Conservation (phyloP, 768 basidiomycete genomes). For the Podaxis mareebaensis region DNA sequence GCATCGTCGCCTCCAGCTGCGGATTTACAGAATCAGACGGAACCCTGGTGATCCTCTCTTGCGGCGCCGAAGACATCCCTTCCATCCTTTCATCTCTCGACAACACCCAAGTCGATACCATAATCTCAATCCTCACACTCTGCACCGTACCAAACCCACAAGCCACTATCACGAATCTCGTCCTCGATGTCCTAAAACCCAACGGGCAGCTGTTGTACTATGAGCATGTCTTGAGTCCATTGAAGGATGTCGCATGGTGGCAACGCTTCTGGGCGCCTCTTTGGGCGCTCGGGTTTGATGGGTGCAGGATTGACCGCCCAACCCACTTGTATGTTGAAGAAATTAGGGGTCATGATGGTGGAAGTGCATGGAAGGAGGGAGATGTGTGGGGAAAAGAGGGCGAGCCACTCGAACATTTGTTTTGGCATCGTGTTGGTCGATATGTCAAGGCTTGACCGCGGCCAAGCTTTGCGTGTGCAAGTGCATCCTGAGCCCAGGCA, state of each 20-base stretch:
- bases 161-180: conserved; percentile 44
- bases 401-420: conserved; percentile 58
- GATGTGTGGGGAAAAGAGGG: conserved; percentile 49
- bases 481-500: too few relatives aligned
- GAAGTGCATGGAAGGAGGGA: conserved; percentile 49
- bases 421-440: conserved; percentile 59
- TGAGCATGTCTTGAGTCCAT: conserved; percentile 66
- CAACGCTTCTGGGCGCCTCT: conserved; percentile 73
- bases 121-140: conserved; percentile 65
- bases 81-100: conserved; percentile 41
- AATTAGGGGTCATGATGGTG: conserved; percentile 27
- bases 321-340: conserved; percentile 48
- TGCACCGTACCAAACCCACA: conserved; percentile 65
- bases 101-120: conserved; percentile 49
- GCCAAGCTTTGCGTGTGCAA: background rate
- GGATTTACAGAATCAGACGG: conserved; percentile 57
- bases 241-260: conserved; percentile 64
- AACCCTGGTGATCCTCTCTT: conserved; percentile 57
- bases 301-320: conserved; percentile 63
- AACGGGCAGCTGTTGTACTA: conserved; percentile 68
- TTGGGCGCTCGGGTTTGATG: conserved; percentile 61
- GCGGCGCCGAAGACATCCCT: conserved; percentile 60
- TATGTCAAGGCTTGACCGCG: conserved; percentile 43
- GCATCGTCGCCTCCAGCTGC: conserved; percentile 43
- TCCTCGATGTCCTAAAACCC: conserved; percentile 54